These are phyloP conservation scores for Rhizopus arrhizus DNA, from an alignment of 371 early-diverging fungal species.

Conservation along the genomic window DNA sequence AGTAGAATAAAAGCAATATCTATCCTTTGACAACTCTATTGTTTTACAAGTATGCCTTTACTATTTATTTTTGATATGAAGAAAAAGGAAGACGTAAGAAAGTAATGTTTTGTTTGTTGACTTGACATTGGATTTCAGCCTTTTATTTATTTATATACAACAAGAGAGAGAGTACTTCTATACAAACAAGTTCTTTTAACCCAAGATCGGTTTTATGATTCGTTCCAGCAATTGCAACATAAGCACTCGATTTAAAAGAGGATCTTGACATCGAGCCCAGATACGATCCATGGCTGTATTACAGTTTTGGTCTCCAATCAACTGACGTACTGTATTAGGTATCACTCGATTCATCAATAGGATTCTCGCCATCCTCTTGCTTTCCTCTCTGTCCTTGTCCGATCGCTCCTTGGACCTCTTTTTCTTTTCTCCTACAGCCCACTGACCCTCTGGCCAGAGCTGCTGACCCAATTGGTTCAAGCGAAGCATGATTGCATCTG, in stretches of 20 bases:
- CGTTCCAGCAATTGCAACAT: conserved; percentile 50
- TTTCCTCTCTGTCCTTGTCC: conserved; percentile 37
- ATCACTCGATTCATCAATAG: conserved; percentile 40
- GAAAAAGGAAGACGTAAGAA: too few relatives aligned
- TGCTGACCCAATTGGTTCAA: conserved; percentile 33
- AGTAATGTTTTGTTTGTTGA: too few relatives aligned
- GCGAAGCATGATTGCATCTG: conserved; percentile 36
- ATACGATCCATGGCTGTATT: conserved; percentile 52
- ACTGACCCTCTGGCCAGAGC: conserved; percentile 46
- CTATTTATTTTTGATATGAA: too few relatives aligned
- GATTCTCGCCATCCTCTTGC: conserved; percentile 28
- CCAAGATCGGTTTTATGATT: conserved; percentile 44
- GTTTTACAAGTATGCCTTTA: too few relatives aligned
- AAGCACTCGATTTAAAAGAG: conserved; percentile 43
- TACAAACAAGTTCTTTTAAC: conserved; percentile 16
- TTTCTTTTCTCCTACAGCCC: conserved; percentile 19
- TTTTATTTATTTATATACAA: not conserved
- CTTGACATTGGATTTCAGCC: not conserved
- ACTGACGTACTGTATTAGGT: conserved; percentile 44
- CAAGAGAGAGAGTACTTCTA: not conserved
- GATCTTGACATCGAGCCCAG: conserved; percentile 46
- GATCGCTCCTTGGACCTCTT: conserved; percentile 18
- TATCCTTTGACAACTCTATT: too few relatives aligned
- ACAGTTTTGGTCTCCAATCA: conserved; percentile 54
- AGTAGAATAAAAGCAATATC: not conserved